Conservation (phyloP, 2,329 filamentous ascomycete species). For the Berkeleyomyces rouxiae region DNA sequence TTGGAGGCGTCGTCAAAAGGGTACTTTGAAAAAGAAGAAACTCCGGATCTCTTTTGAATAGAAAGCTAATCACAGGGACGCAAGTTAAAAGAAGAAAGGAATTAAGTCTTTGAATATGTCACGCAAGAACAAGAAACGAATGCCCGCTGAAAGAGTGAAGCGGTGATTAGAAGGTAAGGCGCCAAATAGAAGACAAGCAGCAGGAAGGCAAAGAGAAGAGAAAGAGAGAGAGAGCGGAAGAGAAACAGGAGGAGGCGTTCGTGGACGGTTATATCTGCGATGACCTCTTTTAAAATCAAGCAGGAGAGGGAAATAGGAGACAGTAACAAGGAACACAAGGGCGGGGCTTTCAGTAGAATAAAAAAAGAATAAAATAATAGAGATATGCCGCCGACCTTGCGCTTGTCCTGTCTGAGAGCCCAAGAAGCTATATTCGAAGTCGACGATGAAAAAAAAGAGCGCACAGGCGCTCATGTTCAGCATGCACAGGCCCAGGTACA, state of each 20-base stretch:
- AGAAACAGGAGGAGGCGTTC: slow-evolving; percentile 17
- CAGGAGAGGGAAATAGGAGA: slow-evolving; percentile 19
- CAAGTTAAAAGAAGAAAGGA: background rate
- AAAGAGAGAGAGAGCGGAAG: slow-evolving; percentile 29
- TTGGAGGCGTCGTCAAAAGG: slow-evolving; percentile 20
- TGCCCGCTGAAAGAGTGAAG: slow-evolving; percentile 84
- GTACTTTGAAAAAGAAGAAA: slow-evolving; percentile 12
- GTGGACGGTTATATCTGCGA: slow-evolving; percentile 34
- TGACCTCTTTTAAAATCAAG: slow-evolving; percentile 29
- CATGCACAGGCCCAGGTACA: background rate
- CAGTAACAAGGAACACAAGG: background rate
- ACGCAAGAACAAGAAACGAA: slow-evolving; percentile 33
- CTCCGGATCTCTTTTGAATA: slow-evolving; percentile 14
- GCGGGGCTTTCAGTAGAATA: background rate
- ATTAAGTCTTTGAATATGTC: slow-evolving; percentile 5
- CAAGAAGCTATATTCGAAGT: too few species aligned
- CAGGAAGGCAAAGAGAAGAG: slow-evolving; percentile 23
- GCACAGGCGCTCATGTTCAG: background rate
- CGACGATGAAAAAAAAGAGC: background rate
- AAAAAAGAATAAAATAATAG: background rate
- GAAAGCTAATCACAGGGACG: slow-evolving; percentile 14
- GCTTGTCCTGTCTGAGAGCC: too few species aligned
- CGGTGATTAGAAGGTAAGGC: slow-evolving; percentile 32
- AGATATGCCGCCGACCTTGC: too few species aligned
- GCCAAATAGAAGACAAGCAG: slow-evolving; percentile 18